Percentiles rank a stretch among this genome's conserved stretches.
Evolutionary conservation across 805 yeast species (phyloP).

Genomic region (Metschnikowia gelsemii): DNA sequence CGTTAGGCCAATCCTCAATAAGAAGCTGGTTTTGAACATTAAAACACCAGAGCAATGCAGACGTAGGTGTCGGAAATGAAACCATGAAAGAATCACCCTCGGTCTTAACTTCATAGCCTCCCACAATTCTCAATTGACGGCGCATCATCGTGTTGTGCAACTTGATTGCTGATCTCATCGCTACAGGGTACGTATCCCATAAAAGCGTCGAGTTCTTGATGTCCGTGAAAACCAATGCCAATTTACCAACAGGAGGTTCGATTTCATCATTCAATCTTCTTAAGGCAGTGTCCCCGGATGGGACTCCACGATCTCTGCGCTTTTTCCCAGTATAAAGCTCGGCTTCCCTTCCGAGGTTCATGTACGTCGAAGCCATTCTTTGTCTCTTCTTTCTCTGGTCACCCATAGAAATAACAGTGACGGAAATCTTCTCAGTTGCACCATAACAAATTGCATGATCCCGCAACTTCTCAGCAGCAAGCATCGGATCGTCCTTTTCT

Average conservation of each 20-base stretch:
- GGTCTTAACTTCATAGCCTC: constrained; percentile 97
- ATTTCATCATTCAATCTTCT: constrained; percentile 87
- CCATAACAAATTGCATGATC: constrained; percentile 96
- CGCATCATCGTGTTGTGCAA: constrained; percentile 94
- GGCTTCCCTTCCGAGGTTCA: constrained; percentile 39
- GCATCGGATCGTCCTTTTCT: constrained; percentile 77
- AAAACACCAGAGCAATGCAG: constrained; percentile 93
- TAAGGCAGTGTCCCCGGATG: constrained; percentile 68
- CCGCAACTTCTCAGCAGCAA: constrained; percentile 89
- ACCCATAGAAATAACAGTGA: constrained; percentile 72
- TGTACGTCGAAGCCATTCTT: constrained; percentile 32
- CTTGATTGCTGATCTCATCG: constrained; percentile 96
- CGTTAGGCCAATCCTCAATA: constrained; percentile 92
- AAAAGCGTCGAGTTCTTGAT: constrained; percentile 88
- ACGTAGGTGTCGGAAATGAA: constrained; percentile 87
- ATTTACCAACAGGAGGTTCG: constrained; percentile 89
- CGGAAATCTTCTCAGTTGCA: constrained; percentile 72
- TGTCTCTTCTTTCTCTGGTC: constrained; percentile 41
- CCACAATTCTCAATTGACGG: constrained; percentile 83
- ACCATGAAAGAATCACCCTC: constrained; percentile 99
- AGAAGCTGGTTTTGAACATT: constrained; percentile 83
- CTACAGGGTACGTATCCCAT: constrained; percentile 91
- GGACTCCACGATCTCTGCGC: constrained; percentile 42
- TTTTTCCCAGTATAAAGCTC: constrained; percentile 39
- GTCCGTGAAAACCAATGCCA: constrained; percentile 97